Conservation (phyloP, 768 basidiomycete genomes). For the Harrya chromipes region DNA sequence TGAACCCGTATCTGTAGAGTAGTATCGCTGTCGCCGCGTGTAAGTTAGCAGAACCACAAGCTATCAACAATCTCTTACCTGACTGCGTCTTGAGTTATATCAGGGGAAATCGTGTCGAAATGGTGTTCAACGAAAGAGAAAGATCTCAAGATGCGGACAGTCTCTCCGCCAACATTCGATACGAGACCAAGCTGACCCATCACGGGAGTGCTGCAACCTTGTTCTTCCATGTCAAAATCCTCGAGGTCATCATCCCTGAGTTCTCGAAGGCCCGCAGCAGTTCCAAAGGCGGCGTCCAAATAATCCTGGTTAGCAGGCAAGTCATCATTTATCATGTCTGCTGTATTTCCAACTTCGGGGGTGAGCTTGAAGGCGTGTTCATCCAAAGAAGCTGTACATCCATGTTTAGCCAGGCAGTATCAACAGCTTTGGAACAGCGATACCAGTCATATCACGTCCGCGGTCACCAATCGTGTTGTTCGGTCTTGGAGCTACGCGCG, state of each 20-base stretch:
- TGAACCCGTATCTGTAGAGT: slow-evolving; percentile 53
- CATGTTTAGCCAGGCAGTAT: slow-evolving; percentile 1
- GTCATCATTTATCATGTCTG: slow-evolving; percentile 91
- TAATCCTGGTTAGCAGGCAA: slow-evolving; percentile 88
- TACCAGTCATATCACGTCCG: slow-evolving; percentile 30
- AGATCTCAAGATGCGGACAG: slow-evolving; percentile 70
- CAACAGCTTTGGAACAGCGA: not conserved
- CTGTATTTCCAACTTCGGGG: slow-evolving; percentile 73
- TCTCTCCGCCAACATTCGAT: slow-evolving; percentile 77
- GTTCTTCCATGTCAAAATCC: slow-evolving; percentile 48
- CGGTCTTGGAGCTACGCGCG: slow-evolving; percentile 2
- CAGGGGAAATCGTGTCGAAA: slow-evolving; percentile 63
- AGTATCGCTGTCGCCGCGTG: slow-evolving; percentile 43
- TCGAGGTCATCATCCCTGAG: slow-evolving; percentile 71
- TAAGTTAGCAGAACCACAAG: slow-evolving; percentile 6
- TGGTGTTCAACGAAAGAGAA: slow-evolving; percentile 73
- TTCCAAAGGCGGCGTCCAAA: slow-evolving; percentile 76
- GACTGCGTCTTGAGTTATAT: slow-evolving; percentile 41
- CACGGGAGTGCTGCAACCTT: slow-evolving; percentile 12
- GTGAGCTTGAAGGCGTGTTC: slow-evolving; percentile 73
- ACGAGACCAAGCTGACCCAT: slow-evolving; percentile 41
- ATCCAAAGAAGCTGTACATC: slow-evolving; percentile 63
- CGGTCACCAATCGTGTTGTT: slow-evolving; percentile 4
- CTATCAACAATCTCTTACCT: slow-evolving; percentile 39
- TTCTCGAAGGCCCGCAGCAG: slow-evolving; percentile 72